Conservation (phyloP, 2,329 filamentous ascomycete genomes). For the Trichoderma gracile region DNA sequence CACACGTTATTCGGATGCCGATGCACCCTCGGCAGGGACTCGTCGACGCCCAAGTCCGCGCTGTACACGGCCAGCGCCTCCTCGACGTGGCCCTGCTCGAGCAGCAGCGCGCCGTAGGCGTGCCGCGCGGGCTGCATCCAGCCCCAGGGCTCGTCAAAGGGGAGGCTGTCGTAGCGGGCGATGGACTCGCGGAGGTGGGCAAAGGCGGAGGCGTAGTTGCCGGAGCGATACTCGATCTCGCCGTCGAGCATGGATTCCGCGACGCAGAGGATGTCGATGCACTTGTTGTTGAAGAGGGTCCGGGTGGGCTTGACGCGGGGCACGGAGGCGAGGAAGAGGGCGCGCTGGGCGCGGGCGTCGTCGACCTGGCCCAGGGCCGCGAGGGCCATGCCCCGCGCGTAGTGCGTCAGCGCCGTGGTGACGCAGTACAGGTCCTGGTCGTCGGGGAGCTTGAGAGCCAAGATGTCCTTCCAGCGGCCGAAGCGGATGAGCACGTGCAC, state of each 20-base stretch:
- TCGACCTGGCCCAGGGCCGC: slow-evolving; percentile 58
- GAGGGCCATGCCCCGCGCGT: slow-evolving; percentile 67
- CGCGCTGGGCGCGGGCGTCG: slow-evolving; percentile 55
- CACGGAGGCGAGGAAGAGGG: slow-evolving; percentile 53
- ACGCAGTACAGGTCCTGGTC: slow-evolving; percentile 66
- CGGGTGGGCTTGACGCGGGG: slow-evolving; percentile 58
- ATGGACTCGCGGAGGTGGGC: slow-evolving; percentile 58
- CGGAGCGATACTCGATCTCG: slow-evolving; percentile 69
- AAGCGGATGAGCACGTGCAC: slow-evolving; percentile 73
- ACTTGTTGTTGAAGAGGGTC: slow-evolving; percentile 49
- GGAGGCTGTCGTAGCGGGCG: slow-evolving; percentile 60
- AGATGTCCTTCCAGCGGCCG: slow-evolving; percentile 68
- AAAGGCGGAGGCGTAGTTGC: slow-evolving; percentile 61
- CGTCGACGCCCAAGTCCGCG: slow-evolving; percentile 61
- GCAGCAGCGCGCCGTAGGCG: slow-evolving; percentile 67
- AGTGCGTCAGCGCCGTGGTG: slow-evolving; percentile 67
- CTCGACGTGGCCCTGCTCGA: slow-evolving; percentile 63
- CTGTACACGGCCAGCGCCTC: slow-evolving; percentile 59
- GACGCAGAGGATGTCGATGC: slow-evolving; percentile 60
- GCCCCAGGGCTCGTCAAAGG: slow-evolving; percentile 74
- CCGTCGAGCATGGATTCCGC: slow-evolving; percentile 70
- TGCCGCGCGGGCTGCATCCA: slow-evolving; percentile 78
- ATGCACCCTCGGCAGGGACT: slow-evolving; percentile 62
- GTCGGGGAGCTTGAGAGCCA: slow-evolving; percentile 55
- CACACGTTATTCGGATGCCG: slow-evolving; percentile 74